Evolutionary conservation across 768 basidiomycete species (phyloP), one percentile per base, ranked within the genome.

Genomic region (Tylopilus rubrobrunneus): DNA sequence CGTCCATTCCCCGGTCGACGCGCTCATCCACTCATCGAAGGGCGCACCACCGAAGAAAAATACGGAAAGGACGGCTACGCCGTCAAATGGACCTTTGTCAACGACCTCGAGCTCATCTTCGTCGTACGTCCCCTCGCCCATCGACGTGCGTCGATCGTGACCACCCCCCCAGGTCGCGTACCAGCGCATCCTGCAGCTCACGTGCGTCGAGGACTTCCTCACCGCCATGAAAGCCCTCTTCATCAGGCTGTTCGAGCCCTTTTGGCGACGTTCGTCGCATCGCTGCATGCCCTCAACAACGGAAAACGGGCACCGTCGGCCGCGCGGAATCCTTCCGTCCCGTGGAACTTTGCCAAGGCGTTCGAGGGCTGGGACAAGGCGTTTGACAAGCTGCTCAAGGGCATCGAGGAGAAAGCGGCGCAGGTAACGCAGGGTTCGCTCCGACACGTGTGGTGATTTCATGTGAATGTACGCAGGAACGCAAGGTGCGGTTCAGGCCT

Each of bases 51-150:
- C 0, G 90, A 91, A 54, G 83, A 89, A 55, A 87, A 83, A 56
- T 94, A 92, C 67, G 94, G 96, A 73, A 93, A 86, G 68, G 95
- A 96, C 62, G 95, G 95, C 2, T 96, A 93, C 62, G 87, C 92
- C 25, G 84, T 98, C 49, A 87, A 87, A 69, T 98, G 96, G 94
- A 86, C 92, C 0, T 91, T 94, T 63, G 86, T 90, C 29, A 99
- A 99, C 67, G 93, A 95, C 57, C 78, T 98, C 43, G 96, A 96
- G 57, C 80, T 99, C 62, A 95, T 98, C 51, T 98, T 99, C 65
- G 96, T 97, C 67, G 94, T 95, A 64, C 60, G 89, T 76, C 11
- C 49, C 12, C 49, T 28, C 33, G 10, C 36, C 7, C 44, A 49
- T 7, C 29, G 7, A 3, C 29, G 29, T 31, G 7, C 10, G 19